Evolutionary conservation across 2,329 filamentous ascomycete species (phyloP).

Genomic region (Clarireedia hainanense): DNA sequence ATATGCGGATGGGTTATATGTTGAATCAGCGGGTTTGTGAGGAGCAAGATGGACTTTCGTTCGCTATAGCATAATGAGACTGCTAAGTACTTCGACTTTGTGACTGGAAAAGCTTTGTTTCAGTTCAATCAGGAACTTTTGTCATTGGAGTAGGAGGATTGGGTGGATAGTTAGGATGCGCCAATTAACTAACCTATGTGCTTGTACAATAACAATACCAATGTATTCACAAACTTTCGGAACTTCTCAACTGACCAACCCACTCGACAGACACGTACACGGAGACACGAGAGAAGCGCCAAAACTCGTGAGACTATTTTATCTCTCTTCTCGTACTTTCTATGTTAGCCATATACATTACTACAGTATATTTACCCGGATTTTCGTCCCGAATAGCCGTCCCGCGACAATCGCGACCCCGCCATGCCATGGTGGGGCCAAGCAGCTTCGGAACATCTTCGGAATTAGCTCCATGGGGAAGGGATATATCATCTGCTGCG

Average conservation of each 20-base stretch:
- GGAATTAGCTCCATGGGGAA: constrained; percentile 11
- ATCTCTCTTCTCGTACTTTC: too few species aligned
- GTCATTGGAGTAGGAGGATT: neutral
- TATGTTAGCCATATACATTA: neutral
- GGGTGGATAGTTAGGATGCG: neutral
- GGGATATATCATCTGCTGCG: constrained; percentile 12
- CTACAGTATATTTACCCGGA: neutral
- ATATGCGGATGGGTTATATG: too few species aligned
- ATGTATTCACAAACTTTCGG: neutral
- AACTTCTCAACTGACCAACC: neutral
- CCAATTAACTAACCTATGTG: neutral
- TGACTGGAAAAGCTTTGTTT: neutral
- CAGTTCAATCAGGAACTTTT: neutral
- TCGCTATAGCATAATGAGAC: neutral
- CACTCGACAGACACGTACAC: neutral
- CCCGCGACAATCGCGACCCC: neutral
- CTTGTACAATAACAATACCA: neutral
- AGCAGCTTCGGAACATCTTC: constrained; percentile 10
- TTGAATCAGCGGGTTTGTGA: neutral
- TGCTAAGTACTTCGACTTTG: neutral
- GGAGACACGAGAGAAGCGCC: neutral
- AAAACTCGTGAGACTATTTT: constrained; percentile 3
- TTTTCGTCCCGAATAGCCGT: constrained; percentile 3
- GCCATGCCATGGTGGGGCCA: constrained; percentile 13
- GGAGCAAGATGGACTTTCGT: neutral